Base-by-base conservation (phyloP, 805 yeast species). In the Metschnikowia koreensis region DNA sequence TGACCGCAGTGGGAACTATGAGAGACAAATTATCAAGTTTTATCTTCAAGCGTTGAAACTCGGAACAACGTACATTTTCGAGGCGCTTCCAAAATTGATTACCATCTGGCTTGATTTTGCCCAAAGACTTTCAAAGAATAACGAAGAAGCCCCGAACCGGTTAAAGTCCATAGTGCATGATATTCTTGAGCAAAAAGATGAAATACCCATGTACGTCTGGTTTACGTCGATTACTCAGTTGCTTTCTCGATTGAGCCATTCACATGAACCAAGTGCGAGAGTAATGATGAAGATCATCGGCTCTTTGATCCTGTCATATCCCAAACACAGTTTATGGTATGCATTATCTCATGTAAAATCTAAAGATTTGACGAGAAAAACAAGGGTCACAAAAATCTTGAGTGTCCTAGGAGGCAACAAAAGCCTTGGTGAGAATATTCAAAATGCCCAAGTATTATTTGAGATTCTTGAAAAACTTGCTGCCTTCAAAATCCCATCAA, bases 21-120 rank as follows among this genome's bases (percentile, higher is more conserved):
- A 87, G 55, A 73, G 70, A 22, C 75, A 75, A 16, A 80, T 86
- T 37, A 80, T 88, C 8, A 64, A 75, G 8, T 72, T 78, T 39
- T 87, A 86, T 60, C 68, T 83, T 33, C 75, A 79, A 33, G 81
- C 93, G 0, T 75, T 89, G 27, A 75, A 77, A 9, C 73, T 76
- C 39, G 90, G 94, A 1, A 76, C 84, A 2, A 77, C 81, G 37
- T 86, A 83, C 61, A 79, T 89, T 1, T 83, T 83, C 62, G 97
- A 94, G 67, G 86, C 93, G 0, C 70, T 94, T 17, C 98, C 99
- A 0, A 91, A 90, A 61, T 80, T 89, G n/a, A 79, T 92, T 6
- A 90, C 97, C 0, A 78, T 89, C 8, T 94, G 99, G 99, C 72
- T 94, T 26, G 97, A 92, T 60, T 87, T 86, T 65, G 82, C 79